phyloP scores from a whole-genome alignment of 768 basidiomycete species.

The Amanita phalloides region DNA sequence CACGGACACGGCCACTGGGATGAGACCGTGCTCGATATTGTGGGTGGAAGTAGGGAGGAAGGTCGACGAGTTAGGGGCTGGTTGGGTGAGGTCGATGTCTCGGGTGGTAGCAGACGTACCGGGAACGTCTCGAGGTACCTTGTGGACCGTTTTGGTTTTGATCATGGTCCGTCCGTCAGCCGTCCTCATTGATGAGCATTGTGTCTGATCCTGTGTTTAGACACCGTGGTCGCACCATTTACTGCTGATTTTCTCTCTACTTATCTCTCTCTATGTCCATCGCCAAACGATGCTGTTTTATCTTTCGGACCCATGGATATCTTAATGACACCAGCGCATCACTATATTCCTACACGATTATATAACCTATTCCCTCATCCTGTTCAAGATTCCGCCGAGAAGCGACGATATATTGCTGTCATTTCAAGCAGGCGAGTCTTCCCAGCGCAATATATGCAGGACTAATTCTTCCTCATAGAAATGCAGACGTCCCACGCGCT shows the following conservation, averaged over 20 bases:
- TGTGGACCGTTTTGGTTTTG: conserved; percentile 74
- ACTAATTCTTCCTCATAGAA: conserved; percentile 27
- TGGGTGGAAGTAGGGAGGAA: conserved; percentile 68
- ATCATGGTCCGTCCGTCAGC: conserved; percentile 37
- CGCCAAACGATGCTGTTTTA: conserved; percentile 63
- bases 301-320: conserved; percentile 77
- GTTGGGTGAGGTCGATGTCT: conserved; percentile 74
- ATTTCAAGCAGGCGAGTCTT: conserved; percentile 51
- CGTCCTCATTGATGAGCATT: conserved; percentile 3
- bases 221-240: conserved; percentile 66
- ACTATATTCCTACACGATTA: conserved; percentile 64
- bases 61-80: conserved; percentile 62
- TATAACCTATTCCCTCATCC: conserved; percentile 75
- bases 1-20: conserved; percentile 58
- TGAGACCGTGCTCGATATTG: conserved; percentile 64
- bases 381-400: conserved; percentile 65
- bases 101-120: conserved; percentile 49
- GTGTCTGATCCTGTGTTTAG: conserved; percentile 20
- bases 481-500: conserved; percentile 77
- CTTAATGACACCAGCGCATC: conserved; percentile 63
- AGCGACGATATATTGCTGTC: conserved; percentile 63
- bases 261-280: conserved; percentile 70
- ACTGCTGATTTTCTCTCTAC: conserved; percentile 67
- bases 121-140: conserved; percentile 67
- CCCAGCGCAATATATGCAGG: too few species aligned